Percentiles rank a stretch among this genome's conserved stretches.
Evolutionary conservation across 2,329 filamentous ascomycete species (phyloP).

Genomic region (Penicillium hesseltinei): DNA sequence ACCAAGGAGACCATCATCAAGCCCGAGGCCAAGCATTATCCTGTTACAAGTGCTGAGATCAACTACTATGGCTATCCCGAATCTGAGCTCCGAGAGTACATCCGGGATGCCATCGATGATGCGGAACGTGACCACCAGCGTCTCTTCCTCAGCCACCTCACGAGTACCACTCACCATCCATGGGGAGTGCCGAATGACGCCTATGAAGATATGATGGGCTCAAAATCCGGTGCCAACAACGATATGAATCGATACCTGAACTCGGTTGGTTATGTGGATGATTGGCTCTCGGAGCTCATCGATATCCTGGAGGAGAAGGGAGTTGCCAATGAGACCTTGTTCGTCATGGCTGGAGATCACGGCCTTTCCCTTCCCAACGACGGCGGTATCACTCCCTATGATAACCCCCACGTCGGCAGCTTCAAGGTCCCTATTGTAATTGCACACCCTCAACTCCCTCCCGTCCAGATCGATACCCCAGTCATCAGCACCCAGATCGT

Average conservation of each 20-base stretch:
- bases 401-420: conserved; percentile 34
- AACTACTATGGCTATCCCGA: conserved; percentile 37
- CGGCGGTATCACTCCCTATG: conserved; percentile 34
- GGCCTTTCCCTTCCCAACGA: conserved; percentile 38
- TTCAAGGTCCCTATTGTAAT: conserved; percentile 37
- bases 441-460: conserved; percentile 33
- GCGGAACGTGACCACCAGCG: conserved; percentile 32
- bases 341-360: conserved; percentile 37
- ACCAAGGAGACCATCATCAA: conserved; percentile 29
- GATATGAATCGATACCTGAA: conserved; percentile 33
- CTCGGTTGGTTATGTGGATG: conserved; percentile 32
- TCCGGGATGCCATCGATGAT: conserved; percentile 34
- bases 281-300: conserved; percentile 34
- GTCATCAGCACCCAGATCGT: conserved; percentile 34
- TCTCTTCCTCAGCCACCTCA: conserved; percentile 36
- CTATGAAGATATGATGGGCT: conserved; percentile 25
- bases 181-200: conserved; percentile 31
- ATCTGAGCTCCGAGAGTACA: conserved; percentile 31
- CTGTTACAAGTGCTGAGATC: conserved; percentile 24
- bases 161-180: conserved; percentile 36
- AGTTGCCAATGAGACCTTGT: conserved; percentile 33
- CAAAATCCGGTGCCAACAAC: conserved; percentile 19
- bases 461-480: conserved; percentile 28
- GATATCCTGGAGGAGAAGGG: conserved; percentile 32
- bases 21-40: conserved; percentile 28